Conservation (phyloP, 164 flowering plant genomes). For the Cinnamomum micranthum region DNA sequence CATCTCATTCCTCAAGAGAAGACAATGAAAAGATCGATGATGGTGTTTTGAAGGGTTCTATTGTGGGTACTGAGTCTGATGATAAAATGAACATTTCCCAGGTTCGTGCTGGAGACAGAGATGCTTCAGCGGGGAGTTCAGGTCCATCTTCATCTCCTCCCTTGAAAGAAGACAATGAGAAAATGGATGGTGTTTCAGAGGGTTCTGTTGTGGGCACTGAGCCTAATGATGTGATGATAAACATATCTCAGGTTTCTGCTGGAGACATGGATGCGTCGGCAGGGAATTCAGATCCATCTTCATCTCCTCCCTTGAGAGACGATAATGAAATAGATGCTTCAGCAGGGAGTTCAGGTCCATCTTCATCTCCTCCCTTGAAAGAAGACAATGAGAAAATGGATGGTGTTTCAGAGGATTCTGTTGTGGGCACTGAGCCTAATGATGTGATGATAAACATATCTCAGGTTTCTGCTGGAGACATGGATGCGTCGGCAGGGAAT, state of each 20-base stretch:
- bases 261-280: too few relatives aligned
- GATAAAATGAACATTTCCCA: background rate
- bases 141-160: constrained; percentile 2
- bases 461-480: background rate
- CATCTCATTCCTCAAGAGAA: background rate
- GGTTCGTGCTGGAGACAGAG: background rate
- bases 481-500: background rate
- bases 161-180: background rate
- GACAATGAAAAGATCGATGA: background rate
- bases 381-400: background rate
- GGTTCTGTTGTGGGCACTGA: too few relatives aligned
- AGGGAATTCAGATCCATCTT: too few relatives aligned
- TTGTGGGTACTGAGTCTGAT: background rate
- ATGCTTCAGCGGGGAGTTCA: background rate
- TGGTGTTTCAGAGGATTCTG: background rate
- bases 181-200: background rate
- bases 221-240: too few relatives aligned
- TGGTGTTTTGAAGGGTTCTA: background rate
- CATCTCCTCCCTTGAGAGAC: too few relatives aligned
- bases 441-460: too few relatives aligned
- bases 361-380: constrained; percentile 3
- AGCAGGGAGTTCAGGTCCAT: background rate
- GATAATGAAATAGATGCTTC: background rate
- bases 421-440: background rate
- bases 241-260: too few relatives aligned